Evolutionary conservation across 495 filamentous ascomycete genomes (phyloP).

Genomic region (Hypoxylon trugodes): DNA sequence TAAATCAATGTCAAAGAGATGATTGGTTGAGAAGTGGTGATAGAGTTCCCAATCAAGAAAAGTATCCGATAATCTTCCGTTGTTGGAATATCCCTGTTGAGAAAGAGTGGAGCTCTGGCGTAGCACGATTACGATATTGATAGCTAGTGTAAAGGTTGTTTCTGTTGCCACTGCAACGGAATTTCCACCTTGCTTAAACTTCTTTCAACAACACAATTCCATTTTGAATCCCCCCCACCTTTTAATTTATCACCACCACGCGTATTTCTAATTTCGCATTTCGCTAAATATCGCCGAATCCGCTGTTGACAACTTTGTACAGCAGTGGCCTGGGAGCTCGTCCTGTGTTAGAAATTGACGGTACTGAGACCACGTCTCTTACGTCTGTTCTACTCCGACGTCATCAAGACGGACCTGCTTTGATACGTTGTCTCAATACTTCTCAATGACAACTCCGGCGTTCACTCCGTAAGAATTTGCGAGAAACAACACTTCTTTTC

Average conservation of each 20-base stretch:
- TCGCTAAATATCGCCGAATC: slow-evolving; percentile 12
- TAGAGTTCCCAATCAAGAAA: not conserved
- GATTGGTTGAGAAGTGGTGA: slow-evolving; percentile 5
- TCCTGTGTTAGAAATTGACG: not conserved
- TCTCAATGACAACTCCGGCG: not conserved
- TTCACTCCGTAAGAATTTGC: not conserved
- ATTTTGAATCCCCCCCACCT: slow-evolving; percentile 8
- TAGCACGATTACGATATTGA: not conserved
- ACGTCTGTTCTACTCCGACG: slow-evolving; percentile 13
- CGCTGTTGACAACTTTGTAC: not conserved
- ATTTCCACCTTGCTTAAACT: slow-evolving; percentile 33
- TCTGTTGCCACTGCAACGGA: slow-evolving; percentile 40
- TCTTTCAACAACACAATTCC: slow-evolving; percentile 33
- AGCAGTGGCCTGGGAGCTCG: not conserved
- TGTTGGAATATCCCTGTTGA: slow-evolving; percentile 2
- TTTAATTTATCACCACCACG: slow-evolving; percentile 8
- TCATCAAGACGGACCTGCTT: slow-evolving; percentile 8
- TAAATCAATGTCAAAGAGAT: not conserved
- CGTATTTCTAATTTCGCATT: not conserved
- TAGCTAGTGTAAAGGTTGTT: not conserved
- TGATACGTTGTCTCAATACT: slow-evolving; percentile 5
- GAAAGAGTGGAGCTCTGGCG: slow-evolving; percentile 2
- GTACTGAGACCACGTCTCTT: slow-evolving; percentile 3
- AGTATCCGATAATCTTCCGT: slow-evolving; percentile 28
- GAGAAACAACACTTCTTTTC: not conserved